These are phyloP conservation scores for Dioscorea cayenensis DNA, from an alignment of 116 monocot genomes.

Conservation along the genomic window DNA sequence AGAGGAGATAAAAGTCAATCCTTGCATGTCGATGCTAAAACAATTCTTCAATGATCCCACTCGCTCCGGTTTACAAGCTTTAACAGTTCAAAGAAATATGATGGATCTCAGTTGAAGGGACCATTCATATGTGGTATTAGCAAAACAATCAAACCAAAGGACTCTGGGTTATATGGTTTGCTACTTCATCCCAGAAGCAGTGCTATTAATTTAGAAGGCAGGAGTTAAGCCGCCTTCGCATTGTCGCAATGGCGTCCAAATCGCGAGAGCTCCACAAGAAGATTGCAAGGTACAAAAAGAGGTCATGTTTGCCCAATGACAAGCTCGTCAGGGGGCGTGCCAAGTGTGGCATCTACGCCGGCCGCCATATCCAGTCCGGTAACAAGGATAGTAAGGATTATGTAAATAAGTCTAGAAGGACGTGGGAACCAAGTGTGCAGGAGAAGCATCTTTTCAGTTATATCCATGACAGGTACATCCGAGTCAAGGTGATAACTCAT, in stretches of 20 bases:
- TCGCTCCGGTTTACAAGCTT: too few relatives aligned
- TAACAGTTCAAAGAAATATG: too few relatives aligned
- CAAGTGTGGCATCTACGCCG: constrained; percentile 83
- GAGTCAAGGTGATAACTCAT: constrained; percentile 80
- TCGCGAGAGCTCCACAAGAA: constrained; percentile 69
- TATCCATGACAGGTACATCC: constrained; percentile 71
- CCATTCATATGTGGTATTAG: too few relatives aligned
- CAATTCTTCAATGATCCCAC: too few relatives aligned
- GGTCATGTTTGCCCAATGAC: constrained; percentile 53
- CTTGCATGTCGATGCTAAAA: too few relatives aligned
- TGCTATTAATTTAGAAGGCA: too few relatives aligned
- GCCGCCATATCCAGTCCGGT: constrained; percentile 93
- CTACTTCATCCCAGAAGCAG: too few relatives aligned
- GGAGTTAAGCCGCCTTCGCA: not conserved
- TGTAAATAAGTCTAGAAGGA: constrained; percentile 80
- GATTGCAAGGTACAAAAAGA: constrained; percentile 36
- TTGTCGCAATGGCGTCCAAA: constrained; percentile 54
- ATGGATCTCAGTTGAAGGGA: too few relatives aligned
- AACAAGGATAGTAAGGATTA: constrained; percentile 79
- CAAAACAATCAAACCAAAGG: too few relatives aligned
- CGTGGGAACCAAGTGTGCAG: constrained; percentile 95
- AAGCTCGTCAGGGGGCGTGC: constrained; percentile 81
- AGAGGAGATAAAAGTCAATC: too few relatives aligned
- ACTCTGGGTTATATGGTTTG: too few relatives aligned
- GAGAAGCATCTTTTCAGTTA: constrained; percentile 90